phyloP scores from a whole-genome alignment of 176 grass and related monocot genomes.

The Poa annua region DNA sequence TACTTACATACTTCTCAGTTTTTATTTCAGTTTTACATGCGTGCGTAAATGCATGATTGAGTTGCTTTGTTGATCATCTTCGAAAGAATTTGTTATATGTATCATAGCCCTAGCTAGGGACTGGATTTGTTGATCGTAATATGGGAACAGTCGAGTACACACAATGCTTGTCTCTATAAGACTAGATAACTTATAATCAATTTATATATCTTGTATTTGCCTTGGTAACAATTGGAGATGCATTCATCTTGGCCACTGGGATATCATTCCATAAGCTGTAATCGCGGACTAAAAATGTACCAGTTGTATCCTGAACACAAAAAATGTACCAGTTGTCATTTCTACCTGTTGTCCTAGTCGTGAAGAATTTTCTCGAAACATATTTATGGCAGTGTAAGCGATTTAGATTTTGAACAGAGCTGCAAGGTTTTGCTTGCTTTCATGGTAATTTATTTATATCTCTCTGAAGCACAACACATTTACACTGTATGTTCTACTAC shows the following conservation, averaged over 20 bases:
- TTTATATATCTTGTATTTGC: neutral
- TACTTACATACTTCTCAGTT: neutral
- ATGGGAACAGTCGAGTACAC: neutral
- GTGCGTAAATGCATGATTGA: neutral
- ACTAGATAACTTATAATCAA: neutral
- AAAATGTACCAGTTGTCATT: no score
- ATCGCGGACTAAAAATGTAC: neutral
- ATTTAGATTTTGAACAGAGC: neutral
- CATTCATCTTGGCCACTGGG: neutral
- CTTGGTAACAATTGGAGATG: neutral
- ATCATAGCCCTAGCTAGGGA: neutral
- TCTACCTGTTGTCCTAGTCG: neutral
- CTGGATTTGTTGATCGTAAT: conserved; percentile 1
- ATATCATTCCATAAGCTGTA: neutral
- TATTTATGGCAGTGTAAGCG: neutral
- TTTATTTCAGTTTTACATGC: neutral
- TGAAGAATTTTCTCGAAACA: neutral
- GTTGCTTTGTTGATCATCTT: conserved; percentile 2
- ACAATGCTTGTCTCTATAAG: neutral
- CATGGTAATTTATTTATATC: neutral
- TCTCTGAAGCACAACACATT: neutral
- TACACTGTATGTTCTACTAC: neutral
- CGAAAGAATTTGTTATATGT: neutral
- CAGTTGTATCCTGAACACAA: neutral
- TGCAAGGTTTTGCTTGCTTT: neutral